These are phyloP conservation scores for Zymoseptoria tritici DNA, from an alignment of 2,329 filamentous ascomycete species.

Conservation along the genomic window DNA sequence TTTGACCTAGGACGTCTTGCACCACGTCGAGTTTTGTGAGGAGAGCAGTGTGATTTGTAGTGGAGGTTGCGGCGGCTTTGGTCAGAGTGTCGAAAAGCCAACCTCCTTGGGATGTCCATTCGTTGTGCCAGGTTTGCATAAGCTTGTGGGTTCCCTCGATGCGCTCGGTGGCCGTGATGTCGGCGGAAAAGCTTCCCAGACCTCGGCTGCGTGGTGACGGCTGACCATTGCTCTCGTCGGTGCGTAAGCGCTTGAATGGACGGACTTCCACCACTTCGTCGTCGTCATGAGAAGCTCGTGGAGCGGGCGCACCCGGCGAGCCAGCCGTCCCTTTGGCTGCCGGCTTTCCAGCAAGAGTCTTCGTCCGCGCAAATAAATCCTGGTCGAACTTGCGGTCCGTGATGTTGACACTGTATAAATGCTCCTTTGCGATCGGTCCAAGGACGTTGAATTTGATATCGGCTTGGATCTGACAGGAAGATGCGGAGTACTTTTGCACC, in stretches of 20 bases:
- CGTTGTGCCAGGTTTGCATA: conserved; percentile 18
- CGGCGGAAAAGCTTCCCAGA: conserved; percentile 9
- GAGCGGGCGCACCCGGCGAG: conserved; percentile 3
- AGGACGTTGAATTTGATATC: conserved; percentile 19
- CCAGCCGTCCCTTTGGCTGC: conserved; percentile 3
- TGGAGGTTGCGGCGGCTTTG: conserved; percentile 9
- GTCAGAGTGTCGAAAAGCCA: conserved; percentile 25
- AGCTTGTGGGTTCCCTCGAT: conserved; percentile 10
- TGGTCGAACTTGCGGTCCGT: conserved; percentile 15
- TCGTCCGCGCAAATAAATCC: conserved; percentile 10
- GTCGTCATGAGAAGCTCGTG: background rate
- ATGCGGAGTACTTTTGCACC: conserved; percentile 12
- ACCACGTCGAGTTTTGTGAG: conserved; percentile 16
- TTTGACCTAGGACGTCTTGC: conserved; percentile 22
- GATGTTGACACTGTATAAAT: conserved; percentile 17
- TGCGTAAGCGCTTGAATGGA: conserved; percentile 14
- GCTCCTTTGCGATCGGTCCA: conserved; percentile 11
- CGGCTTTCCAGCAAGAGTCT: conserved; percentile 3
- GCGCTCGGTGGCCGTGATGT: conserved; percentile 5
- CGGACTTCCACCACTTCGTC: conserved; percentile 15
- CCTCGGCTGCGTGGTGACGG: background rate
- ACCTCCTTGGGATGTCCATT: conserved; percentile 25
- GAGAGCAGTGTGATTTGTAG: conserved; percentile 7
- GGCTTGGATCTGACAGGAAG: conserved; percentile 15
- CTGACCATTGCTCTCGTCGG: conserved; percentile 3